Percentiles rank a stretch among this genome's conserved stretches.
These are phyloP conservation scores for Austropuccinia psidii DNA, from an alignment of 1,284 basidiomycete genomes.

Conservation along the genomic window DNA sequence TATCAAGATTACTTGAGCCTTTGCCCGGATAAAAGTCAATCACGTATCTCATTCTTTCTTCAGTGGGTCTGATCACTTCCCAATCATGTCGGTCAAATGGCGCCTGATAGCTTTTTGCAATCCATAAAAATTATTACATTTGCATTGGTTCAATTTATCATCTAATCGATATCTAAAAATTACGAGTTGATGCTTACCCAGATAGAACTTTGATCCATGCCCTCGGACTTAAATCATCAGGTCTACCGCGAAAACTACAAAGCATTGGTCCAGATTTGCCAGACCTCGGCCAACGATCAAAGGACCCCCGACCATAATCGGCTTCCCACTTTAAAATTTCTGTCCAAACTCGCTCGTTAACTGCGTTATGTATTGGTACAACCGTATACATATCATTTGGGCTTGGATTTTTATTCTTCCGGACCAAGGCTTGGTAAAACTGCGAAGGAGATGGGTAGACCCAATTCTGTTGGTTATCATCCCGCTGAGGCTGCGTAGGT, in stretches of 20 bases:
- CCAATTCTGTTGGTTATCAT: slow-evolving; percentile 53
- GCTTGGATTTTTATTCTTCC: slow-evolving; percentile 69
- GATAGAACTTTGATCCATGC: slow-evolving; percentile 73
- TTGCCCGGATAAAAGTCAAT: slow-evolving; percentile 98
- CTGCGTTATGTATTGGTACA: slow-evolving; percentile 97
- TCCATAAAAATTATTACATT: neutral
- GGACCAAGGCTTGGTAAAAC: slow-evolving; percentile 89
- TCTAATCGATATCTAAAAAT: neutral
- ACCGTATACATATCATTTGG: slow-evolving; percentile 79
- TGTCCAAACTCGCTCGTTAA: slow-evolving; percentile 92
- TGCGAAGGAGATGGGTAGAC: slow-evolving; percentile 97
- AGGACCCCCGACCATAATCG: slow-evolving; percentile 20
- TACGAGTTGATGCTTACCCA: slow-evolving; percentile 55
- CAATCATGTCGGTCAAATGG: slow-evolving; percentile 98
- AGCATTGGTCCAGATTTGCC: slow-evolving; percentile 45
- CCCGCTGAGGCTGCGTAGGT: slow-evolving; percentile 29
- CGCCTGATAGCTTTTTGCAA: slow-evolving; percentile 63
- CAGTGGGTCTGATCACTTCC: slow-evolving; percentile 66
- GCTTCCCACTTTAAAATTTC: slow-evolving; percentile 84
- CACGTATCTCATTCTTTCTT: slow-evolving; percentile 74
- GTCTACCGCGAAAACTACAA: slow-evolving; percentile 56
- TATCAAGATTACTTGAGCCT: slow-evolving; percentile 45
- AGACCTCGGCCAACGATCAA: slow-evolving; percentile 35
- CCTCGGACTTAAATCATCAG: slow-evolving; percentile 65
- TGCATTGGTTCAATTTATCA: neutral